Evolutionary conservation across 768 basidiomycete genomes (phyloP).

Genomic region (Tephrocybe sp.): DNA sequence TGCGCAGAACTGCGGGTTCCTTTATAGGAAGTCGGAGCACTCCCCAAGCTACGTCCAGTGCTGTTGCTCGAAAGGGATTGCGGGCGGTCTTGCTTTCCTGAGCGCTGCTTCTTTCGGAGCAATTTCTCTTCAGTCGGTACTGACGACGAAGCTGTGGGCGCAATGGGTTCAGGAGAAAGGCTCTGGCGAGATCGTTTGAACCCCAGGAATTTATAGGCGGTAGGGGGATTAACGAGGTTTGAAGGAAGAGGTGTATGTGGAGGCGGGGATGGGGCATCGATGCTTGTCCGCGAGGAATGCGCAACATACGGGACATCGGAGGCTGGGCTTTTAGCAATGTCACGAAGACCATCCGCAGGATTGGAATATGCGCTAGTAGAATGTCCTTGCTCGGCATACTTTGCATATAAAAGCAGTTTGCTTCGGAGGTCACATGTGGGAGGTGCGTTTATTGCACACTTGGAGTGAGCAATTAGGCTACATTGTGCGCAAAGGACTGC

Average conservation of each 20-base stretch:
- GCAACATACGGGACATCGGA: slow-evolving; percentile 57
- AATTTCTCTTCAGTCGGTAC: slow-evolving; percentile 12
- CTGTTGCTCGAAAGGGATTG: slow-evolving; percentile 54
- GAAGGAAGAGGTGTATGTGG: slow-evolving; percentile 28
- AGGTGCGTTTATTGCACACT: slow-evolving; percentile 70
- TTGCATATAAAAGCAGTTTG: slow-evolving; percentile 74
- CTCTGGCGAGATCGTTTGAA: slow-evolving; percentile 68
- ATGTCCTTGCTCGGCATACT: slow-evolving; percentile 70
- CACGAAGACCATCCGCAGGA: slow-evolving; percentile 44
- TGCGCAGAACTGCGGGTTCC: slow-evolving; percentile 13
- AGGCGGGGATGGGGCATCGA: slow-evolving; percentile 38
- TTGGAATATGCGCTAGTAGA: slow-evolving; percentile 51
- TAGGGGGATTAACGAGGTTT: slow-evolving; percentile 42
- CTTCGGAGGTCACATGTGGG: slow-evolving; percentile 81
- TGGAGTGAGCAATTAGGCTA: slow-evolving; percentile 83
- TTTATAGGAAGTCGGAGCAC: slow-evolving; percentile 32
- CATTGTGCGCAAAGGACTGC: slow-evolving; percentile 88
- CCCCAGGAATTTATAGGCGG: slow-evolving; percentile 62
- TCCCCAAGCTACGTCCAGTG: slow-evolving; percentile 49
- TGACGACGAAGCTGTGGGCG: slow-evolving; percentile 26
- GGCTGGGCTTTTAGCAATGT: slow-evolving; percentile 42
- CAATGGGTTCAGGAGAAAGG: slow-evolving; percentile 41
- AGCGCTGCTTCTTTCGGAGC: slow-evolving; percentile 7
- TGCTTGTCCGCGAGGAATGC: slow-evolving; percentile 45
- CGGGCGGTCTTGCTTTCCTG: slow-evolving; percentile 36